These are phyloP conservation scores for Taxillus chinensis DNA, from an alignment of 164 flowering plant species.

Conservation along the genomic window DNA sequence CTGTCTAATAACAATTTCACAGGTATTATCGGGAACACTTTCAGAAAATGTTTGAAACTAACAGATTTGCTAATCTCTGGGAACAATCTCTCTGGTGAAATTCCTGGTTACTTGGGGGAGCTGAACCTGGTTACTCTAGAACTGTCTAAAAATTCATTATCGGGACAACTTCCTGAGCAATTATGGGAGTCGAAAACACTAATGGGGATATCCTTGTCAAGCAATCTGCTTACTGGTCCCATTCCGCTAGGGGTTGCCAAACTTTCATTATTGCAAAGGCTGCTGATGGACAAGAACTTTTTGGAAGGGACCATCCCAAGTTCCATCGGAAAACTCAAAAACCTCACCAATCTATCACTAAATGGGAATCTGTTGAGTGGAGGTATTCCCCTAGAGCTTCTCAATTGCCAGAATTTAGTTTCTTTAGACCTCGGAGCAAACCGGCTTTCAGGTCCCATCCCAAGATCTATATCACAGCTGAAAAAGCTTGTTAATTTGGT, in stretches of 20 bases:
- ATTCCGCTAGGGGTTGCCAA: constrained; percentile 27
- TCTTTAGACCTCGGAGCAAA: constrained; percentile 51
- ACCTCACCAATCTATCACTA: constrained; percentile 50
- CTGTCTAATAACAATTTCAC: constrained; percentile 38
- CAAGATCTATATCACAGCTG: constrained; percentile 30
- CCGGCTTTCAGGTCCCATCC: constrained; percentile 35
- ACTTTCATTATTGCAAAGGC: constrained; percentile 22
- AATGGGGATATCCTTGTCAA: constrained; percentile 33
- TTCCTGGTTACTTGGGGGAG: constrained; percentile 47
- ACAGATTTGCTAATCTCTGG: constrained; percentile 37
- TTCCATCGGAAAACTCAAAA: constrained; percentile 37
- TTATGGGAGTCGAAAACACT: constrained; percentile 53
- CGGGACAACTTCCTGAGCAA: constrained; percentile 41
- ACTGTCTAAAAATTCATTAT: constrained; percentile 40
- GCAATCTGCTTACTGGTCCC: constrained; percentile 37
- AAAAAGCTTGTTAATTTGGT: constrained; percentile 49
- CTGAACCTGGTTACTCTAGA: constrained; percentile 40
- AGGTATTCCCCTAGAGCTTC: constrained; percentile 40
- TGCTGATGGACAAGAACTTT: constrained; percentile 42
- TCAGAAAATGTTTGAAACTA: constrained; percentile 34
- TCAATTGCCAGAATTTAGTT: constrained; percentile 34
- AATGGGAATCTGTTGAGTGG: constrained; percentile 45
- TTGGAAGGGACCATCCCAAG: constrained; percentile 43
- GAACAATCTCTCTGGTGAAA: constrained; percentile 36
- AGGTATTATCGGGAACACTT: constrained; percentile 30